Evolutionary conservation across 2,329 filamentous ascomycete species (phyloP), one percentile per base, ranked within the genome.

Genomic region (Orbilia ellipsospora): DNA sequence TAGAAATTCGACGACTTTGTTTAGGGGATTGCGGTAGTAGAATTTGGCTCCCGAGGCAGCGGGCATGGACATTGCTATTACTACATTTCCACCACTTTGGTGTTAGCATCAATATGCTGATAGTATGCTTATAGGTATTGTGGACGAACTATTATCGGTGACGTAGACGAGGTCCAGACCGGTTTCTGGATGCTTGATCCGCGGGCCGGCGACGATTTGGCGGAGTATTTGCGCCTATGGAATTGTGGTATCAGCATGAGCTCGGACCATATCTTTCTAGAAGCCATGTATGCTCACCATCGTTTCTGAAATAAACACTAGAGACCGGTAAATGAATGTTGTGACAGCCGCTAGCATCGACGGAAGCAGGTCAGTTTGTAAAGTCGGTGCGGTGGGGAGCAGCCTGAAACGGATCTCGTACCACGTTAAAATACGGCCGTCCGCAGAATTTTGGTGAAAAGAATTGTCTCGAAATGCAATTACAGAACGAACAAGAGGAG

Each of bases 101-200:
- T 0, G 42, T 4, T 50, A 42, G 13, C 7, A 18, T 48, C 8
- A 48, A 18, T 18, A 18, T 1, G 44, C 7, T n/a, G 2, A 1
- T 48, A 6, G 13, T 18, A 48, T 48, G 16, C 3, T 1, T 48
- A 5, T 48, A n/a, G 4, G 12, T 13, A 44, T 50, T 15, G 62
- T 16, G 85, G 88, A 70, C 89, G 87, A 45, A 77, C 90, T 92
- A 80, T 91, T 88, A 80, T 94, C 89, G 0, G 93, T 96, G 42
- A 98, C 94, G 83, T 99, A 99, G 85, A 94, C 98, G 52, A 99
- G 87, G 82, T 99, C 95, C 26, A 99, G 87, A 4, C 92, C 91
- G 6, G 94, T 91, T 84, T 97, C 94, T 31, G 91, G 87, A 81
- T 98, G 94, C 79, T 90, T 88, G 73, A 90, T 86, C 78, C 95